Conservation (phyloP, 768 basidiomycete species). For the Gymnopilus dilepis region DNA sequence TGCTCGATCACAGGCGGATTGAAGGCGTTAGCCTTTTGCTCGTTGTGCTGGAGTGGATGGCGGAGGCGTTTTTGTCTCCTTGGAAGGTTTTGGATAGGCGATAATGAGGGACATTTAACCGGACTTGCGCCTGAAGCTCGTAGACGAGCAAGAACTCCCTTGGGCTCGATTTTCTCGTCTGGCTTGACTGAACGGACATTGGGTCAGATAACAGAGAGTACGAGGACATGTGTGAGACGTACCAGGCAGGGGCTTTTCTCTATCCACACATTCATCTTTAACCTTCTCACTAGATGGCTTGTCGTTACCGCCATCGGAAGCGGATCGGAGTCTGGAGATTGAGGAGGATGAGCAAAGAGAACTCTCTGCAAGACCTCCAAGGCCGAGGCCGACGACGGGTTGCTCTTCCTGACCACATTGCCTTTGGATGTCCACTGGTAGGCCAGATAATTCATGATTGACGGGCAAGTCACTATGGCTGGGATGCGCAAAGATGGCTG, state of each 20-base stretch:
- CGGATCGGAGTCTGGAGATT: conserved; percentile 13
- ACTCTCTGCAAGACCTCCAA: conserved; percentile 15
- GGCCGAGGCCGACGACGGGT: conserved; percentile 17
- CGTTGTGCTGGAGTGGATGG: background rate
- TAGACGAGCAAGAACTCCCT: conserved; percentile 8
- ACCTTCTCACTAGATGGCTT: background rate
- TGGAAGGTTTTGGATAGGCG: background rate
- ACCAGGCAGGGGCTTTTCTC: conserved; percentile 10
- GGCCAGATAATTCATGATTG: background rate
- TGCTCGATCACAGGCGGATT: conserved; percentile 9
- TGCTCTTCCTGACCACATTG: background rate
- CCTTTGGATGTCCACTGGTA: background rate
- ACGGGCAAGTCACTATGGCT: background rate
- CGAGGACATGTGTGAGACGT: conserved; percentile 5
- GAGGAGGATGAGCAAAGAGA: conserved; percentile 18
- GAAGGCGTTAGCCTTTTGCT: background rate
- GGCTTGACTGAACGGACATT: background rate
- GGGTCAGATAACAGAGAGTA: background rate
- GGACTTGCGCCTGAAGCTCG: background rate
- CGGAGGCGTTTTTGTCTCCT: background rate
- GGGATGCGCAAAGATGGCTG: background rate
- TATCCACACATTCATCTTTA: background rate
- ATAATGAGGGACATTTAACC: background rate
- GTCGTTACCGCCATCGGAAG: background rate
- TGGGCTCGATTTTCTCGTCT: conserved; percentile 13